These are phyloP conservation scores for Trichoderma koningiopsis DNA, from an alignment of 2,329 filamentous ascomycete species.

Conservation along the genomic window DNA sequence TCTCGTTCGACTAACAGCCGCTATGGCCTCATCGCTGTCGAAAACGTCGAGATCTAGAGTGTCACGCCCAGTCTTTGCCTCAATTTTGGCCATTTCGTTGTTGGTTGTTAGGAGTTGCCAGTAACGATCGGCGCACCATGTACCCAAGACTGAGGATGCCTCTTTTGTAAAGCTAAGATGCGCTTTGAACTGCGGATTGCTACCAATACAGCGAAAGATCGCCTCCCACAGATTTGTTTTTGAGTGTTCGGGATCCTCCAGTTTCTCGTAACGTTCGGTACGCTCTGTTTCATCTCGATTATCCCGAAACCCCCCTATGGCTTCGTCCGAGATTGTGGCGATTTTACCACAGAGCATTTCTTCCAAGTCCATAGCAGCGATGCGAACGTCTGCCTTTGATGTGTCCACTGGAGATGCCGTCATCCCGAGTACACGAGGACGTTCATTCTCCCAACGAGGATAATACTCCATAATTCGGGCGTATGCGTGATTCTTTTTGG, in stretches of 20 bases:
- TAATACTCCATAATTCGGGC: constrained; percentile 89
- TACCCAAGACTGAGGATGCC: constrained; percentile 68
- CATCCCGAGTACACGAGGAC: constrained; percentile 90
- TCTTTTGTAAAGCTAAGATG: constrained; percentile 62
- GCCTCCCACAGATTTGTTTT: constrained; percentile 66
- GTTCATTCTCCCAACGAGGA: constrained; percentile 44
- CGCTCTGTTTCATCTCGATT: constrained; percentile 51
- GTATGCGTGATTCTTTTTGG: constrained; percentile 92
- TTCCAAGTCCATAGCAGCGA: constrained; percentile 75
- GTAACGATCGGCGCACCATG: constrained; percentile 82
- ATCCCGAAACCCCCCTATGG: constrained; percentile 36
- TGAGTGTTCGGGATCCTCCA: constrained; percentile 49
- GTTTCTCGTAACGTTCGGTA: constrained; percentile 43
- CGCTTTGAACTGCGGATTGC: constrained; percentile 52
- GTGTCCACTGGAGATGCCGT: constrained; percentile 93
- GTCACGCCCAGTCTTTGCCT: constrained; percentile 54
- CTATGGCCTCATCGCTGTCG: constrained; percentile 51
- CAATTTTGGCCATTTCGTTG: constrained; percentile 61
- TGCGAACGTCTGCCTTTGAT: constrained; percentile 65
- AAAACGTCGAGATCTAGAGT: constrained; percentile 27
- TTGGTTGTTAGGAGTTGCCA: constrained; percentile 73
- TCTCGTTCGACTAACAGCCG: constrained; percentile 60
- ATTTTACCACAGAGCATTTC: constrained; percentile 78
- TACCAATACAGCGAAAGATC: constrained; percentile 51
- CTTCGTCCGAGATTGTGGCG: constrained; percentile 63